Evolutionary conservation across 2,329 filamentous ascomycete species (phyloP).

Genomic region (Neobulgaria alba): DNA sequence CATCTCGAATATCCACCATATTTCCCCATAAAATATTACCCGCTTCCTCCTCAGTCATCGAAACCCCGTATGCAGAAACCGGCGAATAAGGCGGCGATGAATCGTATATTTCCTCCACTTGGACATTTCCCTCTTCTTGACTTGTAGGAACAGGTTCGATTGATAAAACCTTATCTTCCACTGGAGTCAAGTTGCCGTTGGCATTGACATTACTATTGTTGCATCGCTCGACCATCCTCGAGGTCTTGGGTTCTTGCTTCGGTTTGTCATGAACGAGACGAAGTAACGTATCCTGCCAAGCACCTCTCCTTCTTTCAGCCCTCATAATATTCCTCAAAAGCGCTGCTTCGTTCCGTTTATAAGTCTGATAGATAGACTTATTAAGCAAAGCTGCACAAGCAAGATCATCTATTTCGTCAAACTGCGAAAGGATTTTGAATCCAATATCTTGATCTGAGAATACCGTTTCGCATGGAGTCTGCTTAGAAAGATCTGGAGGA

Average conservation of each 20-base stretch:
- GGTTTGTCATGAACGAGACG: no score
- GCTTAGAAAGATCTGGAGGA: slow-evolving; percentile 3
- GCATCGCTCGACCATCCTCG: no score
- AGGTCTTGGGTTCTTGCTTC: no score
- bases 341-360: slow-evolving; percentile 36
- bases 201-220: no score
- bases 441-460: slow-evolving; percentile 27
- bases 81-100: slow-evolving; percentile 11
- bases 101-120: slow-evolving; percentile 16
- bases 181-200: no score
- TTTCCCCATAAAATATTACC: slow-evolving; percentile 22
- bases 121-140: no score
- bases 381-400: slow-evolving; percentile 35
- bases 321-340: slow-evolving; percentile 28
- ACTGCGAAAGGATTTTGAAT: slow-evolving; percentile 33
- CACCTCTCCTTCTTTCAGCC: slow-evolving; percentile 13
- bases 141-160: no score
- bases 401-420: slow-evolving; percentile 36
- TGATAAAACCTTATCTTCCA: no score
- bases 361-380: slow-evolving; percentile 36
- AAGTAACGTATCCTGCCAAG: no score
- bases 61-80: slow-evolving; percentile 2
- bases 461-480: slow-evolving; percentile 2
- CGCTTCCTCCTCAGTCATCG: slow-evolving; percentile 25
- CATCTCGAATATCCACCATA: slow-evolving; percentile 2